Percentiles rank a stretch among this genome's conserved stretches.
Evolutionary conservation across 257 asterid species (phyloP).

Genomic region (Solanum clarkiae): DNA sequence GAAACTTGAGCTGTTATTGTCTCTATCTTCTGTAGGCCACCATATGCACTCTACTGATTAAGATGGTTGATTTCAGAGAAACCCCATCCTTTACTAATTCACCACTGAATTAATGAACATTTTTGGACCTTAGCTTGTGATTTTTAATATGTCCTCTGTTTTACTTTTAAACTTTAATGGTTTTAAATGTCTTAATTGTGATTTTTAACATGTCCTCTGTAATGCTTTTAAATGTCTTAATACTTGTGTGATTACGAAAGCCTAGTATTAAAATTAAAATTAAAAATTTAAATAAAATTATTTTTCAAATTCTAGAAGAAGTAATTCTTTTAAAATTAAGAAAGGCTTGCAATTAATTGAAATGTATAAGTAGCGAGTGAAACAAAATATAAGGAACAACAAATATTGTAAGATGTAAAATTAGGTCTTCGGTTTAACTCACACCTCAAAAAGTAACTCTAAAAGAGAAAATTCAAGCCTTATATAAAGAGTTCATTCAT

Average conservation of each 20-base stretch:
- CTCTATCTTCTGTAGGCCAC: conserved; percentile 12
- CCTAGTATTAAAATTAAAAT: background rate
- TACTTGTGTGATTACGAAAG: no score
- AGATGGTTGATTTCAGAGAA: background rate
- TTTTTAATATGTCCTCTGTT: background rate
- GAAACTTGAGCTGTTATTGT: conserved; percentile 12
- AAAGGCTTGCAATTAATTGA: background rate
- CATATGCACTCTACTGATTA: background rate
- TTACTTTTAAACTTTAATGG: no score
- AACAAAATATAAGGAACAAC: background rate
- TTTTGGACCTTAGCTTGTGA: background rate
- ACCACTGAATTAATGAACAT: background rate
- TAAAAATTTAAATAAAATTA: background rate
- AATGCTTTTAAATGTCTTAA: no score
- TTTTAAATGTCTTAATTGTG: background rate
- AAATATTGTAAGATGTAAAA: background rate
- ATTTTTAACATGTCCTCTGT: background rate
- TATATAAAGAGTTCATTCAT: no score
- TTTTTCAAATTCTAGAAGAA: background rate
- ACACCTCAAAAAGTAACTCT: no score
- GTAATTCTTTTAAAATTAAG: background rate
- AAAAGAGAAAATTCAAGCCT: no score
- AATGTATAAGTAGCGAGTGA: background rate
- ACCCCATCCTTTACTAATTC: background rate
- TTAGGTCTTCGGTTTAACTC: no score